Base-by-base conservation (phyloP, 2,329 filamentous ascomycete genomes). In the Colletotrichum horii region DNA sequence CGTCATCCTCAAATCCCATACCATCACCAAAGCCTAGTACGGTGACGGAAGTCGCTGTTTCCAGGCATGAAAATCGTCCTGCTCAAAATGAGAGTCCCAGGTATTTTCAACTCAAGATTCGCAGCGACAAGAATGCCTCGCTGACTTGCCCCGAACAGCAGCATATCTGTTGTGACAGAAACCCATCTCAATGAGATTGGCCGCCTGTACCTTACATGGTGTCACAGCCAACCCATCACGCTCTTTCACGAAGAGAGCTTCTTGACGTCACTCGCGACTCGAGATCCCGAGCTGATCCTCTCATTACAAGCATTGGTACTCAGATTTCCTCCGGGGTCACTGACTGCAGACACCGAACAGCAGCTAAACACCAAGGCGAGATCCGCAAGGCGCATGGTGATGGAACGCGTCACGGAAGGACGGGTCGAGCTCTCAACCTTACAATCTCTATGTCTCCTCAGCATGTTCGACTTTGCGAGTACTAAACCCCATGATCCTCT, bases 161-260 rank as follows among this genome's bases (percentile, higher is more conserved):
- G 56, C 30, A 52, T 43, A 7, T 69, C 71, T 28, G 14, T 22
- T 4, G 28, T 38, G 8, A 43, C 30, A 6, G 66, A 70, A n/a
- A 22, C 66, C 24, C 26, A 22, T 6, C 60, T 70, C 9, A 48
- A 48, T 12, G 66, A 64, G 8, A 48, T 48, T 8, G 71, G 71
- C 1, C 71, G 71, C 12, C 26, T 69, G 3, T 90, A 89, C 77
- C 77, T 89, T 5, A 78, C 83, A 6, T 89, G 87, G 77, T 88
- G 87, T 70, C 86, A 90, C 68, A 87, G 84, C 28, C 89, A 90
- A 66, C 88, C 88, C 8, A 81, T 90, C 26, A 84, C 85, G 19
- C 80, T 90, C 0, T 90, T 90, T 66, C 81, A 85, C 22, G 78
- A 83, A 14, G 80, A 82, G 6, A 82, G 77, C 2, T 88, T 90